Evolutionary conservation across 2,329 filamentous ascomycete genomes (phyloP).

Genomic region (Aspergillus felis): DNA sequence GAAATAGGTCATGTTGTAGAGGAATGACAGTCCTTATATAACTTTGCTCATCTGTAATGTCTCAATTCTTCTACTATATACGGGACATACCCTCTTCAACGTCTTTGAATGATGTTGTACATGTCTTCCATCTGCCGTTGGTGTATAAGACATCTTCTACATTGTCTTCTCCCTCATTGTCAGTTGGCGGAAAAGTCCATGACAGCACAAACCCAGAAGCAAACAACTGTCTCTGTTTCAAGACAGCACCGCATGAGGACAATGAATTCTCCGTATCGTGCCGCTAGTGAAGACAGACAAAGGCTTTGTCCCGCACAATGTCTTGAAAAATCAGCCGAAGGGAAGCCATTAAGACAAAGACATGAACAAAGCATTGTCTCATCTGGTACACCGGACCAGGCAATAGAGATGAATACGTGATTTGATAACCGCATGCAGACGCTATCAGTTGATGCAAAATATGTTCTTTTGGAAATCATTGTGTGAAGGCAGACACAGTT

Average conservation of each 20-base stretch:
- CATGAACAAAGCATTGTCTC: neutral
- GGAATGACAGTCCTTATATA: neutral
- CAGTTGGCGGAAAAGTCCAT: neutral
- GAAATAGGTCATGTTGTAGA: neutral
- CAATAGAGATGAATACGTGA: too few relatives aligned
- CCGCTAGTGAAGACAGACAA: neutral
- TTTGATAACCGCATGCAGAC: too few relatives aligned
- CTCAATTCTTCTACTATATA: neutral
- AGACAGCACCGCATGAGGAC: too few relatives aligned
- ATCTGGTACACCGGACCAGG: too few relatives aligned
- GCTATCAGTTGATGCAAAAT: too few relatives aligned
- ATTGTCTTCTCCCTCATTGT: neutral
- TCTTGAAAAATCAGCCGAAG: neutral
- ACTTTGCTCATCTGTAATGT: neutral
- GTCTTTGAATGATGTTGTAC: neutral
- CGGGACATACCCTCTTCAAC: neutral
- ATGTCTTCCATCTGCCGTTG: neutral
- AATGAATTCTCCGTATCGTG: neutral
- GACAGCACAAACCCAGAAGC: neutral
- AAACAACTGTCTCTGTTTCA: too few relatives aligned
- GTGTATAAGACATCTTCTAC: too few relatives aligned
- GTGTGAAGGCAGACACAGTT: too few relatives aligned
- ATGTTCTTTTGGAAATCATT: too few relatives aligned
- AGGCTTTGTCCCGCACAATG: neutral
- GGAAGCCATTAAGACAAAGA: too few relatives aligned